Base-by-base conservation (phyloP, 805 yeast species). In the Schwanniomyces vanrijiae region DNA sequence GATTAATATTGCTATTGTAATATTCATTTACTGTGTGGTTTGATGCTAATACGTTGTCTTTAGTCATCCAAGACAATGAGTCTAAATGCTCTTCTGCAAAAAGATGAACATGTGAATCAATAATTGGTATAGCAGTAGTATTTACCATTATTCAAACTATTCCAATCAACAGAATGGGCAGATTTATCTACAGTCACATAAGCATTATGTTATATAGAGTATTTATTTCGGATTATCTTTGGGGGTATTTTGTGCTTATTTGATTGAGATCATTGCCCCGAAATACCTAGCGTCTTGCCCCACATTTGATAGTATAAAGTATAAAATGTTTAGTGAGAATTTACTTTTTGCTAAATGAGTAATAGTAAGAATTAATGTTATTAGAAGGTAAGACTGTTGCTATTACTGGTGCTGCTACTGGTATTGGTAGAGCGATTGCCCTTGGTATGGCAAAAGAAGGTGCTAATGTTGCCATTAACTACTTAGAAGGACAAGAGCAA, bases 341-440 rank as follows among this genome's bases (percentile, higher is more conserved):
- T 2, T 13, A 28, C 14, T 13, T 13, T 13, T 13, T 13, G 25
- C 8, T 11, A 13, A n/a, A 13, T 11, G 16, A 13, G 5, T 16
- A 18, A 21, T 9, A 9, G 3, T 16, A 34, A 11, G 16, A 14
- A 34, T 7, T 11, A 13, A 37, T 37, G 52, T 45, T 59, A 41
- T 64, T 68, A 13, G 43, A 59, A 40, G 68, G 68, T 4, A 71
- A 73, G 52, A 65, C 64, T 7, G 75, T 68, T 2, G 68, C 68
- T 13, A 61, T 75, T 35, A 75, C 79, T 0, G 79, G 80, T 5
- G 79, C 73, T 37, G 69, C 73, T 40, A 69, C 76, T 9, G 79
- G 80, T 5, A 75, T 75, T 29, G 80, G 79, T 5, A 56, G 70
- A 24, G 76, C 70, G 31, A 69, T 75, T 42, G 80, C 78, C 9